phyloP scores from a whole-genome alignment of 1,284 basidiomycete species.

The Tylopilus sp. region DNA sequence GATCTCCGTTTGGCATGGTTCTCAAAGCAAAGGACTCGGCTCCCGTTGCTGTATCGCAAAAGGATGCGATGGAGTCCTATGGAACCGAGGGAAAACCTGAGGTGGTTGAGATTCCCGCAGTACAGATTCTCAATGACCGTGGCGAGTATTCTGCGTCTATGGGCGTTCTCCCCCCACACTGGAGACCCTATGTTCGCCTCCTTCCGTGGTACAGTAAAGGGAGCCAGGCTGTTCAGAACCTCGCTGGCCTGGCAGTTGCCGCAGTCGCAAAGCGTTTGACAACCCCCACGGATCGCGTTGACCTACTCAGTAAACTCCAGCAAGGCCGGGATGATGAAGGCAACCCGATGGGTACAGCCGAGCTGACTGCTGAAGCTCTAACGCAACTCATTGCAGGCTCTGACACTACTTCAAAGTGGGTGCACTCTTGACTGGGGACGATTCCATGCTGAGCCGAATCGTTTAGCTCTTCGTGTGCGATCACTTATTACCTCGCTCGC shows the following conservation, averaged over 20 bases:
- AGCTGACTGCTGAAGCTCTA: conserved; percentile 83
- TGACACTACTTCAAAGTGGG: conserved; percentile 81
- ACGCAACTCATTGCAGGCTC: conserved; percentile 85
- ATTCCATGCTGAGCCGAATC: neutral
- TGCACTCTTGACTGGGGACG: neutral
- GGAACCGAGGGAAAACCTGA: conserved; percentile 44
- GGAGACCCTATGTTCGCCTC: conserved; percentile 62
- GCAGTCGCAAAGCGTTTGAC: conserved; percentile 74
- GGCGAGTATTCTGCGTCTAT: conserved; percentile 86
- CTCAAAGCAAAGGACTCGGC: conserved; percentile 71
- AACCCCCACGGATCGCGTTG: conserved; percentile 63
- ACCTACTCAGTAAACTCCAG: conserved; percentile 79
- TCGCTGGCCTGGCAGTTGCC: conserved; percentile 80
- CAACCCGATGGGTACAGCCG: conserved; percentile 71
- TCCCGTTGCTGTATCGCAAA: conserved; percentile 48
- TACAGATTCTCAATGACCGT: conserved; percentile 84
- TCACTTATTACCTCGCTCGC: conserved; percentile 76
- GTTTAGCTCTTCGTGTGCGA: conserved; percentile 71
- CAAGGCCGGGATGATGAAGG: conserved; percentile 75
- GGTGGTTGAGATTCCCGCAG: conserved; percentile 69
- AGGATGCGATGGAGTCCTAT: conserved; percentile 55
- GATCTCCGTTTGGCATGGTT: conserved; percentile 89
- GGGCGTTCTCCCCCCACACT: conserved; percentile 72
- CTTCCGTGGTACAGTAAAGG: conserved; percentile 79
- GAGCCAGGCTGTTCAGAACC: conserved; percentile 62